Evolutionary conservation across 768 basidiomycete genomes (phyloP).

Genomic region (Arthromyces matolae): DNA sequence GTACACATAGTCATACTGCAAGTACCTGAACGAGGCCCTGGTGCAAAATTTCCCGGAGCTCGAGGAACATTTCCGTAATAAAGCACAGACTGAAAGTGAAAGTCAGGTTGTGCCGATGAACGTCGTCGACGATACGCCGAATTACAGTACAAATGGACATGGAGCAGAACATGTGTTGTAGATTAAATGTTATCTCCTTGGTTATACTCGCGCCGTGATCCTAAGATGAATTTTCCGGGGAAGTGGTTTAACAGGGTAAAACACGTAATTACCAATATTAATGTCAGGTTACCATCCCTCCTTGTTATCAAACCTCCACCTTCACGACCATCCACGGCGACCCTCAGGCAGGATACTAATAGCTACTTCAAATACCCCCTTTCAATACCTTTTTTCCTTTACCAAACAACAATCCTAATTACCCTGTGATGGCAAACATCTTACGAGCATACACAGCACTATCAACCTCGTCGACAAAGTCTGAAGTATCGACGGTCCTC

Average conservation of each 20-base stretch:
- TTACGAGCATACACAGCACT: constrained; percentile 46
- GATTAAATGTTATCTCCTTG: too few relatives aligned
- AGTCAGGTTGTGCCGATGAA: constrained; percentile 4
- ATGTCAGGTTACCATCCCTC: too few relatives aligned
- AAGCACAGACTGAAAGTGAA: constrained; percentile 11
- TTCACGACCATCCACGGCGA: constrained; percentile 9
- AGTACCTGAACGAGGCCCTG: constrained; percentile 64
- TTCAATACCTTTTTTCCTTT: not conserved
- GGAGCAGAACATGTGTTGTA: too few relatives aligned
- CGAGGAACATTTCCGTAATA: constrained; percentile 32
- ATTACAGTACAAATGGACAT: constrained; percentile 2
- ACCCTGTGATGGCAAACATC: constrained; percentile 40
- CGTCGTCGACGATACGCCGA: not conserved
- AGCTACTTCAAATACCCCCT: constrained; percentile 4
- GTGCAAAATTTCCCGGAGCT: constrained; percentile 71
- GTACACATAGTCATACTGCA: constrained; percentile 59
- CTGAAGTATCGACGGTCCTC: constrained; percentile 44
- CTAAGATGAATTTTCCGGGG: constrained; percentile 1
- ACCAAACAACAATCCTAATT: constrained; percentile 6
- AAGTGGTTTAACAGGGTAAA: constrained; percentile 1
- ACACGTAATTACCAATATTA: constrained; percentile 1
- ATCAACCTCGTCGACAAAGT: constrained; percentile 41
- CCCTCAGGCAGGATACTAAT: not conserved
- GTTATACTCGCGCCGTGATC: too few relatives aligned
- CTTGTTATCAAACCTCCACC: constrained; percentile 11